Conservation (phyloP, 352 stramenopile genomes). For the Globisporangium paddicum region DNA sequence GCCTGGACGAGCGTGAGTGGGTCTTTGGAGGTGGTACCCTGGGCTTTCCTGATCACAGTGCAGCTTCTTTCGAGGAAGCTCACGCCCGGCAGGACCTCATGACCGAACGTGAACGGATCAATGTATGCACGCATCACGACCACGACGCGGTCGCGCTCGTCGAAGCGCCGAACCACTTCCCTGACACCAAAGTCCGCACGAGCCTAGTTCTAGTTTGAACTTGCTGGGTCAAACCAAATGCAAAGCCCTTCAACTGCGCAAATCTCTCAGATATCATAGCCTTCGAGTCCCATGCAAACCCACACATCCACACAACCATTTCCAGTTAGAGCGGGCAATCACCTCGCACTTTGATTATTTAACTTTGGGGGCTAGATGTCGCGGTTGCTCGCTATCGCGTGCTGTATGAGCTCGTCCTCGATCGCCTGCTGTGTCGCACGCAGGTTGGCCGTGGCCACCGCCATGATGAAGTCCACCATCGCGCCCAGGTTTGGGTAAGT, state of each 20-base stretch:
- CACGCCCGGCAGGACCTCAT: constrained; percentile 31
- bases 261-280: too few species aligned
- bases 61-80: constrained; percentile 12
- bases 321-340: too few species aligned
- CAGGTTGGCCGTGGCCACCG: constrained; percentile 25
- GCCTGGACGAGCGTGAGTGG: constrained; percentile 16
- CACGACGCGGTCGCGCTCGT: constrained; percentile 2
- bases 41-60: constrained; percentile 16
- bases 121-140: constrained; percentile 30
- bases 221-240: too few species aligned
- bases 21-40: constrained; percentile 12
- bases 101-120: constrained; percentile 44
- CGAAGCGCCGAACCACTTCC: constrained; percentile 1
- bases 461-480: constrained; percentile 33
- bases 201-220: too few species aligned
- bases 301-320: too few species aligned
- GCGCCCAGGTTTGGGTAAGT: constrained; percentile 22
- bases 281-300: too few species aligned
- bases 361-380: too few species aligned
- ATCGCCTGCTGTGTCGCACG: constrained; percentile 27
- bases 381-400: too few species aligned
- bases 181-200: background rate
- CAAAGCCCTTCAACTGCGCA: too few species aligned
- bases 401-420: constrained; percentile 37
- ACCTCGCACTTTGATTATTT: too few species aligned